Evolutionary conservation across 352 stramenopile species (phyloP).

Genomic region (Pythium aphanidermatum): DNA sequence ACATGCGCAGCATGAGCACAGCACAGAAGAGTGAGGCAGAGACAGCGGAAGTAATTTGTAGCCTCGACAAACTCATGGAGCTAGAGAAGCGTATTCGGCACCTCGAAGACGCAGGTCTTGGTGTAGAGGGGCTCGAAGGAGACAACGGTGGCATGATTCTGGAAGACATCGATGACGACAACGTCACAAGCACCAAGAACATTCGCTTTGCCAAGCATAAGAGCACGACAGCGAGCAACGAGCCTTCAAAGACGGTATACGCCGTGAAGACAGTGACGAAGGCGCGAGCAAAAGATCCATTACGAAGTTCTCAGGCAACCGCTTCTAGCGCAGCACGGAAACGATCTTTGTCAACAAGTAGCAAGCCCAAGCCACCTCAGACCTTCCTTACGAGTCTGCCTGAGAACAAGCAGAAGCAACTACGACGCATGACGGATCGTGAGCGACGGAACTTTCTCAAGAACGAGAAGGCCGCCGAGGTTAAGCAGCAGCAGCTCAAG

Average conservation of each 20-base stretch:
- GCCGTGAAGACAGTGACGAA: constrained; percentile 31
- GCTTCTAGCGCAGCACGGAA: constrained; percentile 22
- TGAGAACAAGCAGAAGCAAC: constrained; percentile 51
- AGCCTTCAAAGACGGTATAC: constrained; percentile 51
- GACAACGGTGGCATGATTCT: constrained; percentile 11
- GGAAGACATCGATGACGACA: constrained; percentile 21
- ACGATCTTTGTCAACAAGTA: constrained; percentile 18
- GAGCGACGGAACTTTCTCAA: constrained; percentile 57
- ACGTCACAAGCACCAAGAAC: constrained; percentile 16
- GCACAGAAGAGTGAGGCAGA: constrained; percentile 11
- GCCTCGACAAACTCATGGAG: constrained; percentile 85
- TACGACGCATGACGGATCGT: constrained; percentile 57
- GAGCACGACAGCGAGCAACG: constrained; percentile 25
- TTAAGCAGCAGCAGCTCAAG: constrained; percentile 31
- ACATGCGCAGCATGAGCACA: constrained; percentile 14
- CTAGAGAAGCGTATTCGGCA: constrained; percentile 84
- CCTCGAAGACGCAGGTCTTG: constrained; percentile 64
- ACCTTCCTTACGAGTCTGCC: constrained; percentile 59
- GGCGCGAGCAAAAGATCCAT: constrained; percentile 2
- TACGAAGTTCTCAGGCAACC: constrained; percentile 4
- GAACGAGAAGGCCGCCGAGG: constrained; percentile 39
- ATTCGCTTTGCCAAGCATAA: constrained; percentile 57
- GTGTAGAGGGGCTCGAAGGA: constrained; percentile 33
- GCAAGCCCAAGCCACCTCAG: constrained; percentile 19
- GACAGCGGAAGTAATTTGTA: constrained; percentile 50